Evolutionary conservation across 164 flowering plant species (phyloP), one percentile per base, ranked within the genome.

Genomic region (Macadamia integrifolia): DNA sequence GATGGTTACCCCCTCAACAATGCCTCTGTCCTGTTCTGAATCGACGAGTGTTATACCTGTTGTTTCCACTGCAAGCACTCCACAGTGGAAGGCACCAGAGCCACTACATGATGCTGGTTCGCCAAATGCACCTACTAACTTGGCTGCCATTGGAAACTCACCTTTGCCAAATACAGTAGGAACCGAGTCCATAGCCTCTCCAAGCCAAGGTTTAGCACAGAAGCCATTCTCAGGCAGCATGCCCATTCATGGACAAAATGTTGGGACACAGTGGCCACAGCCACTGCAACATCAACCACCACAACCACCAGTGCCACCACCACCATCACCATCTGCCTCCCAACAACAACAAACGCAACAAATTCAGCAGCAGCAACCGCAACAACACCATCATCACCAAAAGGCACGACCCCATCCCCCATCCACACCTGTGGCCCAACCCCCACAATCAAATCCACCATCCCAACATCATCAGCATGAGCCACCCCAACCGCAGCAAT

Each of bases 21-120:
- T 67, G 23, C 69, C 86, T 60, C 83, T 75, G 71, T 68, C 76
- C 42, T 49, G 73, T 67, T 53, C 70, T 58, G 86, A 82, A 65
- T 69, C 86, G 32, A 66, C 78, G 46, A 77, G 62, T 71, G 69
- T 18, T 12, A 70, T 57, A 11, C 82, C 84, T 8, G 72, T 59
- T 60, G 77, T 74, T 58, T 66, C 83, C 62, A 72, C 90, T 65
- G 71, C 78, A 10, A 69, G 67, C 49, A 65, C 77, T 72, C 1
- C 80, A 69, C 90, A 75, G 59, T 78, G 81, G 86, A 82, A 82
- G 68, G 55, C 80, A 60, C 65, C 83, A 10, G 90, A 88, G 53
- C 74, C 77, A 32, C n/a, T 72, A 44, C 72, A 74, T 76, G 87
- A 83, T 69, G 61, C 82, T 35, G 71, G 57, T 59, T 56, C 72